Conservation (phyloP, 1,284 basidiomycete genomes). For the Exsudoporus floridanus region DNA sequence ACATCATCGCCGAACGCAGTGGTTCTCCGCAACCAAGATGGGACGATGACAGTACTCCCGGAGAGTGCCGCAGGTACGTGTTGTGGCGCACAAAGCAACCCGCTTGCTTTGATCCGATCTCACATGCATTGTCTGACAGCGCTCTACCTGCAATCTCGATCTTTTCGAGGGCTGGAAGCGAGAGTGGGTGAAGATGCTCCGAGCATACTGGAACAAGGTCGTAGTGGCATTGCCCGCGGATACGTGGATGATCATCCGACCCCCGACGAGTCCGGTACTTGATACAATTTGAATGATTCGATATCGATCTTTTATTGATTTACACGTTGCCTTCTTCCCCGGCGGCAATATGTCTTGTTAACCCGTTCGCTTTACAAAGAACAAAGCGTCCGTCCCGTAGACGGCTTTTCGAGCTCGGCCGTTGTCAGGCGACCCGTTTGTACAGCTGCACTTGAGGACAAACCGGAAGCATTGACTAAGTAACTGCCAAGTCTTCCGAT, state of each 20-base stretch:
- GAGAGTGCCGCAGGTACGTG: conserved; percentile 68
- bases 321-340: background rate
- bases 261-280: background rate
- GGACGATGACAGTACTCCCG: conserved; percentile 50
- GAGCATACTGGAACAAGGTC: conserved; percentile 81
- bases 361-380: background rate
- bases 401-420: background rate
- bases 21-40: conserved; percentile 64
- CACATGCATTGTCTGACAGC: conserved; percentile 38
- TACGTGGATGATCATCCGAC: conserved; percentile 59
- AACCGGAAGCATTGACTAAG: background rate
- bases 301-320: background rate
- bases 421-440: background rate
- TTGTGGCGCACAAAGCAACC: conserved; percentile 27
- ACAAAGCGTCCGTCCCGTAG: background rate
- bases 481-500: background rate
- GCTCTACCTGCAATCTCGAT: conserved; percentile 67
- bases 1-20: conserved; percentile 40
- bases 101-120: conserved; percentile 2
- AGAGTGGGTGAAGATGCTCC: conserved; percentile 81
- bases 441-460: background rate
- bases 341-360: background rate
- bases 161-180: conserved; percentile 83
- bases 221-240: conserved; percentile 86
- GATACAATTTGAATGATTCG: background rate